Base-by-base conservation (phyloP, 225 moss, liverwort and hornwort genomes). In the Physcomitrium patens region DNA sequence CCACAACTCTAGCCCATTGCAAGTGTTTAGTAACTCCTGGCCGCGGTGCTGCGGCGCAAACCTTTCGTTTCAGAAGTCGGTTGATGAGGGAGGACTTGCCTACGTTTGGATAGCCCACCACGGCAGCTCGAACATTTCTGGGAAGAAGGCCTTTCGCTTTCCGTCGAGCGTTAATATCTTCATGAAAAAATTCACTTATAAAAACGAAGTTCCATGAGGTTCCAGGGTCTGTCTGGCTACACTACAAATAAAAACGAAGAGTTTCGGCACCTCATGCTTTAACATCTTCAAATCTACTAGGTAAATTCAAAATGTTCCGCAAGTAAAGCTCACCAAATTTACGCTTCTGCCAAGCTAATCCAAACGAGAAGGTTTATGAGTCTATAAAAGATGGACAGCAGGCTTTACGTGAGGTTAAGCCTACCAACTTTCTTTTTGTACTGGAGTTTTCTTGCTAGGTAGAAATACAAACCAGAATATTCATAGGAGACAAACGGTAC, bases 1-100 rank as follows among this genome's bases (percentile, higher is more conserved):
- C 97, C 0, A 91, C 97, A 63, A 99, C 89, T 23, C 97, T 77
- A 16, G 97, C 92, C 97, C 97, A 99, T 67, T 91, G 93, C 63
- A 99, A 72, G 77, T 89, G 86, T 72, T 93, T 90, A 11, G 97
- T 99, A 41, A 99, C 94, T 56, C 97, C 97, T 6, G 97, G 97
- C 13, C 97, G 88, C 1, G 97, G 91, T 17, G 97, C 97, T 12
- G 97, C 79, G 57, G 81, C 89, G 1, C 97, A 99, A 76, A 90
- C 41, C 75, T 85, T 90, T 24, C 87, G 80, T 28, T 85, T 84
- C 43, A 90, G 68, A 1, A 90, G 78, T 0, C 87, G 78, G 74
- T 90, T 90, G 48, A 90, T 90, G 45, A 90, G 80, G 3, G 90
- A 90, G 2, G 90, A 90, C 63, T 90, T 90, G 63, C 90, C 90